phyloP scores from a whole-genome alignment of 345 rosid species.

The Linum tenue region DNA sequence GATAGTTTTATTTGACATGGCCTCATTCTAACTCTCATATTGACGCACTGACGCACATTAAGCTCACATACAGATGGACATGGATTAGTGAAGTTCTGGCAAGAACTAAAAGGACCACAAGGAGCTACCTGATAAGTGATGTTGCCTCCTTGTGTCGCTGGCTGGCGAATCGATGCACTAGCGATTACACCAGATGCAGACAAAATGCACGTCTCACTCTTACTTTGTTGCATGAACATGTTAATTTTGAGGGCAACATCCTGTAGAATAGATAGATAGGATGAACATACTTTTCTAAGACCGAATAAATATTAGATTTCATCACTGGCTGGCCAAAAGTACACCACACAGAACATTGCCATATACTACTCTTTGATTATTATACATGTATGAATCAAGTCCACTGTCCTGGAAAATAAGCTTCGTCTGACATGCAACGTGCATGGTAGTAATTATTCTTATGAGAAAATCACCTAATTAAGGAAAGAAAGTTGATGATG shows the following conservation, averaged over 20 bases:
- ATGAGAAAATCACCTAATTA: not conserved
- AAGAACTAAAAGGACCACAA: not conserved
- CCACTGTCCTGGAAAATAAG: not conserved
- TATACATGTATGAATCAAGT: too few species aligned
- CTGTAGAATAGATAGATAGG: slow-evolving; percentile 28
- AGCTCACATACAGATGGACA: too few species aligned
- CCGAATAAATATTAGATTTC: not conserved
- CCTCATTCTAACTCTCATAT: too few species aligned
- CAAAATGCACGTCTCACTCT: slow-evolving; percentile 66
- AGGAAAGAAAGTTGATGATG: not conserved
- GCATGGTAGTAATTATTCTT: not conserved
- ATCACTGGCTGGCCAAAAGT: not conserved
- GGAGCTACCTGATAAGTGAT: slow-evolving; percentile 66
- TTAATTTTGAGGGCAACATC: slow-evolving; percentile 71
- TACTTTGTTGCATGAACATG: slow-evolving; percentile 65
- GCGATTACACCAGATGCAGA: slow-evolving; percentile 87
- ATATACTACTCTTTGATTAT: not conserved
- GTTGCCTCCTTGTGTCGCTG: slow-evolving; percentile 67
- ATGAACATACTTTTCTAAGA: not conserved
- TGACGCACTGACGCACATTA: too few species aligned
- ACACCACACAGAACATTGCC: not conserved
- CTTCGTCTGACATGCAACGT: not conserved
- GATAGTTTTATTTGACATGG: too few species aligned
- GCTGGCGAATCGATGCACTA: slow-evolving; percentile 70
- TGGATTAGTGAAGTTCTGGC: too few species aligned